Evolutionary conservation across 108 stramenopile species (phyloP).

Genomic region (Fragilariopsis cylindrus): DNA sequence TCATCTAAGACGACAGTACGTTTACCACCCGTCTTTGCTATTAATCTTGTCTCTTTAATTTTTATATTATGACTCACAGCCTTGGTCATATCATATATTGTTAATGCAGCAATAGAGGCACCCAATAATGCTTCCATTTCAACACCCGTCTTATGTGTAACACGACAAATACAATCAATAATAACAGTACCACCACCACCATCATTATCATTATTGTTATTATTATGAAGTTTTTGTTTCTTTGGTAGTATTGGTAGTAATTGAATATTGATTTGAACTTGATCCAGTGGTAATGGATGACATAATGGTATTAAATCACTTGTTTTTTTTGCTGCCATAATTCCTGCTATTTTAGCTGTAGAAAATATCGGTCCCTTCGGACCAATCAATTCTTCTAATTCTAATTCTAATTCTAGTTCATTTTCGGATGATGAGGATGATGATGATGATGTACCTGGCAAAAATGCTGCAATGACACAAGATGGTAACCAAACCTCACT

Average conservation of each 20-base stretch:
- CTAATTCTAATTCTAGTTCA: not conserved
- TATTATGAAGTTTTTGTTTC: constrained; percentile 20
- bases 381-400: constrained; percentile 59
- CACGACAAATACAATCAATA: constrained; percentile 78
- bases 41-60: constrained; percentile 65
- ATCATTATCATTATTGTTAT: constrained; percentile 9
- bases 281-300: constrained; percentile 80
- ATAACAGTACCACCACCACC: constrained; percentile 29
- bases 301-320: constrained; percentile 84
- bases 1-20: constrained; percentile 22
- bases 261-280: constrained; percentile 67
- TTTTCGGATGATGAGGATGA: not conserved
- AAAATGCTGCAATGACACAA: constrained; percentile 59
- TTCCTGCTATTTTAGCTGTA: constrained; percentile 83
- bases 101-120: constrained; percentile 88
- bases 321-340: constrained; percentile 87
- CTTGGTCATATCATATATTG: constrained; percentile 98
- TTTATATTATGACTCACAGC: constrained; percentile 90
- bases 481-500: constrained; percentile 65
- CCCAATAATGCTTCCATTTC: constrained; percentile 98
- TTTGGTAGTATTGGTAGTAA: not conserved
- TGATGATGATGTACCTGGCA: not conserved
- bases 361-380: constrained; percentile 87
- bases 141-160: constrained; percentile 95
- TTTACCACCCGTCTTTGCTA: constrained; percentile 89